Evolutionary conservation across 2,329 filamentous ascomycete genomes (phyloP).

Genomic region (Aspergillus fischeri): DNA sequence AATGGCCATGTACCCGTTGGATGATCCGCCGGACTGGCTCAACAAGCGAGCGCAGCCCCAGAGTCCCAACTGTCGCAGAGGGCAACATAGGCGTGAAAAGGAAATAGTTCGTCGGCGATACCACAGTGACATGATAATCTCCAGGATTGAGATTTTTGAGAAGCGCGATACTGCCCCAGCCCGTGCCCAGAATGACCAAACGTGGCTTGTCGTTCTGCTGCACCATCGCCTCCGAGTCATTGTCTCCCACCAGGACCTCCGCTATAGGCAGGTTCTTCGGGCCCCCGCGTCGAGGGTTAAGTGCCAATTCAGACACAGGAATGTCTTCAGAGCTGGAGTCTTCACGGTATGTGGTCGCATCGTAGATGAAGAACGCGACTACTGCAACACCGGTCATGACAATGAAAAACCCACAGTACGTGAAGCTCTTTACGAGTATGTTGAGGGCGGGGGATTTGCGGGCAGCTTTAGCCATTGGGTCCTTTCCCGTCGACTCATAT

Average conservation of each 20-base stretch:
- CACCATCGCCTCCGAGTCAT: conserved; percentile 68
- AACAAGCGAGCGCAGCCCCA: conserved; percentile 85
- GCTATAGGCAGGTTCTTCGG: conserved; percentile 94
- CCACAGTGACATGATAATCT: conserved; percentile 92
- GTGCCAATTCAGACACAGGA: conserved; percentile 75
- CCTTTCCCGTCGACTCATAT: conserved; percentile 28
- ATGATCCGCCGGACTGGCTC: conserved; percentile 89
- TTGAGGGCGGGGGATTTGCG: conserved; percentile 36
- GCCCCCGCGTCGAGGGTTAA: conserved; percentile 76
- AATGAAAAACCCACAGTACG: conserved; percentile 71
- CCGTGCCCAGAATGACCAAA: conserved; percentile 86
- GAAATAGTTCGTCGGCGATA: conserved; percentile 95
- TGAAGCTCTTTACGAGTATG: conserved; percentile 66
- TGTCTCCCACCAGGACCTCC: conserved; percentile 82
- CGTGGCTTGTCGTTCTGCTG: conserved; percentile 82
- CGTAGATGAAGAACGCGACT: conserved; percentile 86
- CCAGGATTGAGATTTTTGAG: conserved; percentile 85
- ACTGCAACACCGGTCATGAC: conserved; percentile 66
- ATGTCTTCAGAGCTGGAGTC: conserved; percentile 65
- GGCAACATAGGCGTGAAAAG: conserved; percentile 97
- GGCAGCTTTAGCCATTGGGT: conserved; percentile 15
- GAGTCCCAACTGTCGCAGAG: conserved; percentile 90
- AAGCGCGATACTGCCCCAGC: conserved; percentile 90
- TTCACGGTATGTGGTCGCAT: conserved; percentile 84
- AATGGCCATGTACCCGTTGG: conserved; percentile 74